phyloP scores from a whole-genome alignment of 345 rosid species.

The Citrus reticulata region DNA sequence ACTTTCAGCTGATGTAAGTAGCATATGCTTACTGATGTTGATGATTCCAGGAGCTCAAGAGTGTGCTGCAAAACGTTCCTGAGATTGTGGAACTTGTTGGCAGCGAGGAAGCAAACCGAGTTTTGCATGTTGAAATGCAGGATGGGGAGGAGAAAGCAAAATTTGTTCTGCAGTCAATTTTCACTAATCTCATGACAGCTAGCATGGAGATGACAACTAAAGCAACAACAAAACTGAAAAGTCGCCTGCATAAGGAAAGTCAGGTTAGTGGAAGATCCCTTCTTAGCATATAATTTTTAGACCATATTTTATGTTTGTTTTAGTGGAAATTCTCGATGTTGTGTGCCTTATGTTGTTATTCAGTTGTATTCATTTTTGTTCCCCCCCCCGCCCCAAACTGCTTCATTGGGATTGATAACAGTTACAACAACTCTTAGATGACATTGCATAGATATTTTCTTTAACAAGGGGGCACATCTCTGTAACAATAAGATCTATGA shows the following conservation, averaged over 20 bases:
- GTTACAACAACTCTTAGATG: neutral
- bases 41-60: constrained; percentile 73
- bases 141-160: constrained; percentile 53
- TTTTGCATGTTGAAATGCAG: constrained; percentile 41
- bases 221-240: constrained; percentile 55
- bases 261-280: constrained; percentile 41
- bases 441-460: neutral
- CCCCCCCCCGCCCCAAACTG: neutral
- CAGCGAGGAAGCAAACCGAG: constrained; percentile 44
- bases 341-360: neutral
- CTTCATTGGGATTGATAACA: neutral
- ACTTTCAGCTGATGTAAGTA: neutral
- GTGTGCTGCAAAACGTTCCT: constrained; percentile 64
- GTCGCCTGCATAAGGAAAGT: constrained; percentile 58
- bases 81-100: constrained; percentile 87
- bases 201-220: constrained; percentile 56
- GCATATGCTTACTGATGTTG: neutral
- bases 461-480: neutral
- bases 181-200: constrained; percentile 84
- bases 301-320: neutral
- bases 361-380: neutral
- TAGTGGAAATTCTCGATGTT: neutral
- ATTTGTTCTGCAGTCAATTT: constrained; percentile 57
- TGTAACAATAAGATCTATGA: neutral
- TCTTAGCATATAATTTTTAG: neutral